Evolutionary conservation across 2,329 filamentous ascomycete species (phyloP), one percentile per base, ranked within the genome.

Genomic region (Epichloe typhina): DNA sequence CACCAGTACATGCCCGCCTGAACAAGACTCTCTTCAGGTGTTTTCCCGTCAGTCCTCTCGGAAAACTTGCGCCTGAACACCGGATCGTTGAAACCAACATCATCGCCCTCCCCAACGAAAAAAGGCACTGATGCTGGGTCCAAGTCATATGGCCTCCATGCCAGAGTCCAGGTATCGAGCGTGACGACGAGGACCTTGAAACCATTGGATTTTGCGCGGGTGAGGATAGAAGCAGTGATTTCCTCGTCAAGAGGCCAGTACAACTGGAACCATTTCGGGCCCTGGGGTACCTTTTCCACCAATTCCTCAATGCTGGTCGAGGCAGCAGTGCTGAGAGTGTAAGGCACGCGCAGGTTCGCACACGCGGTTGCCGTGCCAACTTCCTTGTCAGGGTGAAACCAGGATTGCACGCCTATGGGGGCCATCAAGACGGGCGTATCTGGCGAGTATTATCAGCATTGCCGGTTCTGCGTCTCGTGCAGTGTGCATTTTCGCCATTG

Each of bases 191-290:
- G 70, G 0, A 80, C 82, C 36, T 72, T 73, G 65, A 74, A 88
- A 1, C 83, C 84, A 35, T 70, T 74, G 0, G 66, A 69, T 59
- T 79, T 79, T 0, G 83, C 85, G 0, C 83, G 73, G 1, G 65
- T 61, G 4, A 88, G 70, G 15, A 88, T 66, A 1, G 78, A 84
- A 0, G 74, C 67, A 0, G 84, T 88, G 50, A 88, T 69, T 3
- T 82, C 76, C 49, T 88, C 75, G 50, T 79, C 75, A 19, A 72
- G 66, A 0, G 84, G 84, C 82, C 83, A 88, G 67, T 89, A 89
- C 0, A 89, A 73, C 61, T 89, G 85, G 62, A 76, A 89, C 82
- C 83, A 89, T 11, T 82, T 69, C 35, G 74, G 70, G 0, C 78
- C 77, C 5, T 75, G 66, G 0, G 75, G 75, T 47, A 74, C 79